Evolutionary conservation across 2,329 filamentous ascomycete species (phyloP).

Genomic region (Blastomyces silverae): DNA sequence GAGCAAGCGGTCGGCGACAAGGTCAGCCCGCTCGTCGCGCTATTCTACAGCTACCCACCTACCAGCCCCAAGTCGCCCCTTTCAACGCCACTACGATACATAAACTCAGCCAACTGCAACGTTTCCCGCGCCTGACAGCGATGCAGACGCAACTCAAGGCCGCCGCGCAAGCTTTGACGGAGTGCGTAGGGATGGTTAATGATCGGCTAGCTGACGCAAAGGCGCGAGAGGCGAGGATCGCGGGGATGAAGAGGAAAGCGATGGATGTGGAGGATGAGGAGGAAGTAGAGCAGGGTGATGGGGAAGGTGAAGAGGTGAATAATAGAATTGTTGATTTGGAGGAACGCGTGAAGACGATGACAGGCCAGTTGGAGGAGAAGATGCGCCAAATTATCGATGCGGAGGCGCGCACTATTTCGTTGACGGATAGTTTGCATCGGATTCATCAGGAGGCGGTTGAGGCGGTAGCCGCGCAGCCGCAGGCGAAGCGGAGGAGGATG

Average conservation of each 20-base stretch:
- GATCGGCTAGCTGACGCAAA: constrained; percentile 45
- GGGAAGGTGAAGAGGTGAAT: constrained; percentile 25
- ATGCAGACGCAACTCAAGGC: constrained; percentile 46
- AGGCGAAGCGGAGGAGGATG: constrained; percentile 29
- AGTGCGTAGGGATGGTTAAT: constrained; percentile 50
- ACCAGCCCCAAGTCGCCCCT: constrained; percentile 49
- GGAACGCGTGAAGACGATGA: constrained; percentile 47
- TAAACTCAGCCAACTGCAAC: constrained; percentile 42
- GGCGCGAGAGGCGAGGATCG: constrained; percentile 31
- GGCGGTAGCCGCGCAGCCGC: constrained; percentile 28
- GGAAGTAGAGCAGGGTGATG: not conserved
- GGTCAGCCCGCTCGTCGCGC: not conserved
- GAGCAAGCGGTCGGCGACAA: not conserved
- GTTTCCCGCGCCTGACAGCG: constrained; percentile 37
- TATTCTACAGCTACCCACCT: constrained; percentile 40
- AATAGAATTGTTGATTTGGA: constrained; percentile 40
- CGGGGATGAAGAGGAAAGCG: constrained; percentile 13
- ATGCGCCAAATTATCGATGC: constrained; percentile 55
- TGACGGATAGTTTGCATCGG: constrained; percentile 41
- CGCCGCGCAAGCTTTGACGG: constrained; percentile 44
- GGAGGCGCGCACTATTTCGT: constrained; percentile 41
- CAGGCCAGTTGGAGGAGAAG: constrained; percentile 50
- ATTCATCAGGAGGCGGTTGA: constrained; percentile 35
- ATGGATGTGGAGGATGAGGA: constrained; percentile 29
- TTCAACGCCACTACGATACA: constrained; percentile 45